Base-by-base conservation (phyloP, 208 protist genomes). In the Trypanosoma cruzi region DNA sequence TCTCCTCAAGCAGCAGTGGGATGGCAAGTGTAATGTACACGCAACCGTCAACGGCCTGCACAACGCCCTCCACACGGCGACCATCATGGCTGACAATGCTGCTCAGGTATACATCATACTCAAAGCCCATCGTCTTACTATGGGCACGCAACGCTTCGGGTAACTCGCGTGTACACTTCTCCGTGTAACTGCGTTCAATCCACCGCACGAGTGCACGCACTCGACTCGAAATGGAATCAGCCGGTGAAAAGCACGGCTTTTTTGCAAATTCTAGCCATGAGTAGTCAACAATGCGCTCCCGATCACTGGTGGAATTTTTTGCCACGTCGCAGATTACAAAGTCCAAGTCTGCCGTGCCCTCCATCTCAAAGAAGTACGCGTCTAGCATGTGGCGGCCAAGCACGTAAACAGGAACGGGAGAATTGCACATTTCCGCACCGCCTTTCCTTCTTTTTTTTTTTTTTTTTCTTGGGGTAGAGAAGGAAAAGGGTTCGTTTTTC, bases 51-150 rank as follows among this genome's bases (percentile, higher is more conserved):
- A 50, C 50, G 36, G 37, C 18, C 61, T 71, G 68, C 59, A 70
- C 56, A 55, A 71, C 44, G 71, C 73, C 36, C 46, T 37, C 42
- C 76, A 77, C 64, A 26, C 46, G 36, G 26, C 55, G 58, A 29
- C 49, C 49, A 42, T 58, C 61, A 29, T 46, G 59, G 26, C 29
- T 24, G 13, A 20, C 24, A 42, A 79, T 59, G 28, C 8, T 63
- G 13, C 54, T n/a, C 32, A 80, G 67, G 31, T 76, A 69, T 22
- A 70, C 59, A 13, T 90, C 73, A 64, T 83, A 85, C 59, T 86
- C 84, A 53, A 84, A 70, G 26, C 36, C 50, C 16, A 90, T 61
- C 0, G 62, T 44, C 13, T 76, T 52, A 32, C 64, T 82, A 31
- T 75, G 71, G 0, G 32, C 58, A 18, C 50, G 46, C 48, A 90